A percentile compares a stretch with the other conserved stretches of the same genome.
These are phyloP conservation scores for Eucalyptus dawsonii DNA, from an alignment of 345 rosid species.

Conservation along the genomic window DNA sequence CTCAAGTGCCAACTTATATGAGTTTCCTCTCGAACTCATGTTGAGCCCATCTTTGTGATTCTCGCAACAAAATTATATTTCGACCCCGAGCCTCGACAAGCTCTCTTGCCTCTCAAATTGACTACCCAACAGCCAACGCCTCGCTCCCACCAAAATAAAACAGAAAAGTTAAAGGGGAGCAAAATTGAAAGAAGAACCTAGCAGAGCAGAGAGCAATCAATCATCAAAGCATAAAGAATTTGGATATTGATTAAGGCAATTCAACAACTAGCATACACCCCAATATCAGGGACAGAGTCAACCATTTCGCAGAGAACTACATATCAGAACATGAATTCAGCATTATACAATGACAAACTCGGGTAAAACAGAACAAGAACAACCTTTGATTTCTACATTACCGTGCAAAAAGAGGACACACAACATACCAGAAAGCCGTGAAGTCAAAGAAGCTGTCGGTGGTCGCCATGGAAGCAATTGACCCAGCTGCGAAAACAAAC, in stretches of 20 bases:
- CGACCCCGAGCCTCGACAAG: neutral
- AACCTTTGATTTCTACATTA: neutral
- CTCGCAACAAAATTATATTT: neutral
- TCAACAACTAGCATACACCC: neutral
- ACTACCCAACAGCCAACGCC: neutral
- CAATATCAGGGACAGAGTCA: neutral
- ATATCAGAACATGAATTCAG: neutral
- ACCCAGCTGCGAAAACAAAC: conserved; percentile 63
- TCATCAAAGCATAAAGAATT: neutral
- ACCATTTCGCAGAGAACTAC: neutral
- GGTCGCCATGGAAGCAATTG: conserved; percentile 61
- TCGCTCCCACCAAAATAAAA: neutral
- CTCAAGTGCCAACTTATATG: neutral
- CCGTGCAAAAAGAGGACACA: neutral
- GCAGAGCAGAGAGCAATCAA: neutral
- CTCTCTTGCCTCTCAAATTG: neutral
- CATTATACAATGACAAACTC: neutral
- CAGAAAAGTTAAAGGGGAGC: neutral
- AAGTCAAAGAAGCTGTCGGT: conserved; percentile 37
- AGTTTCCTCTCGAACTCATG: neutral
- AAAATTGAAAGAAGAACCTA: neutral
- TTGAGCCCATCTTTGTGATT: neutral
- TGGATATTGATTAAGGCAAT: neutral
- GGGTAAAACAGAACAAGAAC: neutral
- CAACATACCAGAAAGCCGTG: conserved; percentile 75